These are phyloP conservation scores for Seiridium unicorne DNA, from an alignment of 2,329 filamentous ascomycete species.

Conservation along the genomic window DNA sequence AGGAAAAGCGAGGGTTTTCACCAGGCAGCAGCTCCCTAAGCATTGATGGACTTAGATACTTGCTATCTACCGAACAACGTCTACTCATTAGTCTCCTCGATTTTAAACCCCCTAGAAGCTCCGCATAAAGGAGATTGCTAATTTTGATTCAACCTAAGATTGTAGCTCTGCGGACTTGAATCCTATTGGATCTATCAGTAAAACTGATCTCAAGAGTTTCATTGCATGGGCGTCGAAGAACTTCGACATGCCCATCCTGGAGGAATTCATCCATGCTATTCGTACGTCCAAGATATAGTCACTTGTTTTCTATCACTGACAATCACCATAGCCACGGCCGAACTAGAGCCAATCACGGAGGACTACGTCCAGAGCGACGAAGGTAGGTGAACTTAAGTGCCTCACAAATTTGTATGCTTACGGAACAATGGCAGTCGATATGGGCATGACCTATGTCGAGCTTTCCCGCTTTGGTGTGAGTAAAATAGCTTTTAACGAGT, in stretches of 20 bases:
- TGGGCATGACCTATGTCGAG: slow-evolving; percentile 53
- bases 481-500: neutral
- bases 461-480: slow-evolving; percentile 32
- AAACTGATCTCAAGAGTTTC: slow-evolving; percentile 65
- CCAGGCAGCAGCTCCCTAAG: too few relatives aligned
- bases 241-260: slow-evolving; percentile 63
- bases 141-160: slow-evolving; percentile 31
- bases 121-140: too few relatives aligned
- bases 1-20: too few relatives aligned
- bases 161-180: slow-evolving; percentile 52
- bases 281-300: slow-evolving; percentile 19
- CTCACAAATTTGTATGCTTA: too few relatives aligned
- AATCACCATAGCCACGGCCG: slow-evolving; percentile 45
- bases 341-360: slow-evolving; percentile 64
- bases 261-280: slow-evolving; percentile 62
- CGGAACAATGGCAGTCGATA: slow-evolving; percentile 28
- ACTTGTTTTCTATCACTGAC: too few relatives aligned
- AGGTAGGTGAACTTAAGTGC: too few relatives aligned
- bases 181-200: slow-evolving; percentile 56
- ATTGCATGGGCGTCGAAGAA: slow-evolving; percentile 60
- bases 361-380: slow-evolving; percentile 37
- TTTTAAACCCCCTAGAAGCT: too few relatives aligned
- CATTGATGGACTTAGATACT: too few relatives aligned
- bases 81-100: too few relatives aligned
- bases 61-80: too few relatives aligned